Evolutionary conservation across 2,329 filamentous ascomycete species (phyloP).

Genomic region (Claviceps pusilla): DNA sequence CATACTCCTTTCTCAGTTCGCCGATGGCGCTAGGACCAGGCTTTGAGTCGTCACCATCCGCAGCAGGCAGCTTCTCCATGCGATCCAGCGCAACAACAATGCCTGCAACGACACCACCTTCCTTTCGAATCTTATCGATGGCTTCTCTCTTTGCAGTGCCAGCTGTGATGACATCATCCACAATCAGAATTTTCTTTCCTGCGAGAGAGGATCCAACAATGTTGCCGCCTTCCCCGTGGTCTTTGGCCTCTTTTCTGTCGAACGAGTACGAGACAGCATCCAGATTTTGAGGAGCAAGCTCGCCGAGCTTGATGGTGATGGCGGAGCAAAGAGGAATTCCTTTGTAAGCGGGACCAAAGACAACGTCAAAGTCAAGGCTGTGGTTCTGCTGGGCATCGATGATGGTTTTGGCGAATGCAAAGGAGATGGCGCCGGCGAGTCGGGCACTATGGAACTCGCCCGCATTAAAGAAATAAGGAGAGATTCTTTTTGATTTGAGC

Average conservation of each 20-base stretch:
- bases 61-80: slow-evolving; percentile 60
- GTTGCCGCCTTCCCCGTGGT: slow-evolving; percentile 84
- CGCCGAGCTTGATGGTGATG: slow-evolving; percentile 59
- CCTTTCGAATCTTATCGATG: slow-evolving; percentile 71
- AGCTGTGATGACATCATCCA: slow-evolving; percentile 94
- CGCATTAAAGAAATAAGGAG: slow-evolving; percentile 97
- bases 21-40: slow-evolving; percentile 69
- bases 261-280: slow-evolving; percentile 68
- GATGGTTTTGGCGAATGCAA: slow-evolving; percentile 63
- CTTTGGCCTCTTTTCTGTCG: slow-evolving; percentile 92
- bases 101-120: slow-evolving; percentile 72
- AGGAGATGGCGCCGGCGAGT: slow-evolving; percentile 61
- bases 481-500: slow-evolving; percentile 81
- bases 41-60: slow-evolving; percentile 51
- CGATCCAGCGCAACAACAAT: slow-evolving; percentile 82
- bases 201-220: slow-evolving; percentile 79
- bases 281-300: slow-evolving; percentile 51
- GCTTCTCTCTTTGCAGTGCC: slow-evolving; percentile 90
- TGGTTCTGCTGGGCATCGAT: slow-evolving; percentile 28
- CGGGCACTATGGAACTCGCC: slow-evolving; percentile 74
- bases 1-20: slow-evolving; percentile 68
- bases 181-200: slow-evolving; percentile 74
- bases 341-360: slow-evolving; percentile 94
- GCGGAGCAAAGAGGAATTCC: slow-evolving; percentile 81
- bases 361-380: slow-evolving; percentile 55